Conservation (phyloP, 140 eudicot genomes). For the Senecio squalidus region DNA sequence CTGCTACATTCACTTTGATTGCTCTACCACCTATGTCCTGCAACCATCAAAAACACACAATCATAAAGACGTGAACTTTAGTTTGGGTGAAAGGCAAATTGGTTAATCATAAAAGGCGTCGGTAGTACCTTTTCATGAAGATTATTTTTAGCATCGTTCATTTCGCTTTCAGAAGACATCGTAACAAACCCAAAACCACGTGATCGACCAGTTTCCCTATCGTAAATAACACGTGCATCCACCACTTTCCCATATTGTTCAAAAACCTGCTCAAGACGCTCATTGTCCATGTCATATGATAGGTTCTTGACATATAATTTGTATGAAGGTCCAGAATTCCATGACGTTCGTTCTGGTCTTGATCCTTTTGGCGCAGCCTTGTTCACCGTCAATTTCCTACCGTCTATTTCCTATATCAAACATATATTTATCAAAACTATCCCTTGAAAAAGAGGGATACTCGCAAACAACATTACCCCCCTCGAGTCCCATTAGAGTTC, state of each 20-base stretch:
- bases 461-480: not conserved
- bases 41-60: not conserved
- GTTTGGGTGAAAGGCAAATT: not conserved
- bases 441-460: not conserved
- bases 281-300: constrained; percentile 64
- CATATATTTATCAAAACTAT: not conserved
- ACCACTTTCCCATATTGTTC: constrained; percentile 67
- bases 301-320: constrained; percentile 66
- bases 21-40: constrained; percentile 61
- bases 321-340: constrained; percentile 39
- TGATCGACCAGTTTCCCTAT: constrained; percentile 61
- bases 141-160: constrained; percentile 58
- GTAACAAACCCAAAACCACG: constrained; percentile 80
- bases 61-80: not conserved
- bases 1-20: constrained; percentile 57
- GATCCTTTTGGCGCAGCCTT: constrained; percentile 78
- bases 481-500: not conserved
- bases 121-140: constrained; percentile 72
- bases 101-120: not conserved
- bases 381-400: constrained; percentile 57
- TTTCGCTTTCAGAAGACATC: constrained; percentile 51
- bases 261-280: constrained; percentile 59
- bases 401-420: constrained; percentile 47
- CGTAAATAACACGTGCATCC: constrained; percentile 52
- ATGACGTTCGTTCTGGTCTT: constrained; percentile 45